Conservation (phyloP, 1,284 basidiomycete genomes). For the Coniophora puteana region DNA sequence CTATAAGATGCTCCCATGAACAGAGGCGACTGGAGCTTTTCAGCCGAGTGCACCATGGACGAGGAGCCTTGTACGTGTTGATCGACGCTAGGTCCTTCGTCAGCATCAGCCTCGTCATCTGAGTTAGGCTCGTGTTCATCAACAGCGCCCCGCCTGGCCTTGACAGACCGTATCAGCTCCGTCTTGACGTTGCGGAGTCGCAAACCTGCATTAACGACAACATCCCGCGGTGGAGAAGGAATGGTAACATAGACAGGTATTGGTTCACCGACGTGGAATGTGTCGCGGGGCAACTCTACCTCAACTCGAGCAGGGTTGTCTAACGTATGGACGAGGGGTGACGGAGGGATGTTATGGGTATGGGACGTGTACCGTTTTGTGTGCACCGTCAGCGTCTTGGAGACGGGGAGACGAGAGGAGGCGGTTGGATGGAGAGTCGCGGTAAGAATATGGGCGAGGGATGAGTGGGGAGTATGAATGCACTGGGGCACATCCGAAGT, state of each 20-base stretch:
- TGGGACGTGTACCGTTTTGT: conserved; percentile 72
- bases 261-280: conserved; percentile 62
- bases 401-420: conserved; percentile 34
- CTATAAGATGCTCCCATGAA: conserved; percentile 39
- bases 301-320: conserved; percentile 62
- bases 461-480: conserved; percentile 65
- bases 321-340: conserved; percentile 55
- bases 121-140: conserved; percentile 29
- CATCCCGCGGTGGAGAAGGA: conserved; percentile 60
- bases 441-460: conserved; percentile 60
- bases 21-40: conserved; percentile 34
- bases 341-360: conserved; percentile 44
- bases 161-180: conserved; percentile 64
- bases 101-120: conserved; percentile 15
- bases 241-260: conserved; percentile 77
- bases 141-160: conserved; percentile 39
- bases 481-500: conserved; percentile 73
- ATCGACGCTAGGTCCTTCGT: conserved; percentile 6
- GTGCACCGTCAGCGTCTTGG: conserved; percentile 61
- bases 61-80: conserved; percentile 29
- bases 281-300: conserved; percentile 66
- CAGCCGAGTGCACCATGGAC: conserved; percentile 14
- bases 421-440: conserved; percentile 59
- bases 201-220: conserved; percentile 62
- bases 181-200: conserved; percentile 70